Evolutionary conservation across 1,284 basidiomycete species (phyloP).

Genomic region (Sporisorium exsertum): DNA sequence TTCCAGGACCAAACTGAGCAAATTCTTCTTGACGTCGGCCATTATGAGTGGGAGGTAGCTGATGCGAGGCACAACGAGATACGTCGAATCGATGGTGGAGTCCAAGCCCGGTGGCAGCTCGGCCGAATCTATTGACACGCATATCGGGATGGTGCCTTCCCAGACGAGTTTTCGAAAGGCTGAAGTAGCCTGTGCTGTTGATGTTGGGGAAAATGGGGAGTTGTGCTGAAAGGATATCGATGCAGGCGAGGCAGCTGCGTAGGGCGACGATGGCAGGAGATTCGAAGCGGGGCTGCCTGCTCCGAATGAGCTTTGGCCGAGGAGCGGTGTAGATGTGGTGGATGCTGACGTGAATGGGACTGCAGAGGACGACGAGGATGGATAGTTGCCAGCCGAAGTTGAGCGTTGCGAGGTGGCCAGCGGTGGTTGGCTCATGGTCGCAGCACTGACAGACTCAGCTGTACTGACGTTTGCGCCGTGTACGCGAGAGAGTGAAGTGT

Average conservation of each 20-base stretch:
- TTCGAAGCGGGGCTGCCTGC: slow-evolving; percentile 17
- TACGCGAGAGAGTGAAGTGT: not conserved
- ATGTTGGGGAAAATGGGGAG: not conserved
- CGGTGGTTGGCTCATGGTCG: slow-evolving; percentile 33
- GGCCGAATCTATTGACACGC: slow-evolving; percentile 39
- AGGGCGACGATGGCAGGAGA: slow-evolving; percentile 21
- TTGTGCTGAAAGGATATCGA: slow-evolving; percentile 8
- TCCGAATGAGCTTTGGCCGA: slow-evolving; percentile 16
- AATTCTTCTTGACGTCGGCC: slow-evolving; percentile 45
- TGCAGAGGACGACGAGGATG: slow-evolving; percentile 22
- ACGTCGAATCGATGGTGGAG: slow-evolving; percentile 44
- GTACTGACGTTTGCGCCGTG: not conserved
- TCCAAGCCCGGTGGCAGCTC: slow-evolving; percentile 49
- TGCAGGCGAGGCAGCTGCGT: slow-evolving; percentile 16
- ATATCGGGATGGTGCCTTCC: slow-evolving; percentile 56
- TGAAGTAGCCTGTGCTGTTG: slow-evolving; percentile 14
- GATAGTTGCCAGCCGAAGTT: slow-evolving; percentile 39
- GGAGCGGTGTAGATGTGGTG: slow-evolving; percentile 20
- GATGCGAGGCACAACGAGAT: slow-evolving; percentile 52
- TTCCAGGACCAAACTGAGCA: slow-evolving; percentile 54
- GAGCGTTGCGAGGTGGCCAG: slow-evolving; percentile 35
- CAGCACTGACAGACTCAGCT: too few relatives aligned
- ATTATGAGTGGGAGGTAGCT: slow-evolving; percentile 60
- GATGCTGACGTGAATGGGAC: slow-evolving; percentile 15
- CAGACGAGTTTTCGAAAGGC: slow-evolving; percentile 51